A percentile compares a stretch with the other conserved stretches of the same genome.
phyloP scores from a whole-genome alignment of 164 flowering plant genomes.

The Umbellularia californica region DNA sequence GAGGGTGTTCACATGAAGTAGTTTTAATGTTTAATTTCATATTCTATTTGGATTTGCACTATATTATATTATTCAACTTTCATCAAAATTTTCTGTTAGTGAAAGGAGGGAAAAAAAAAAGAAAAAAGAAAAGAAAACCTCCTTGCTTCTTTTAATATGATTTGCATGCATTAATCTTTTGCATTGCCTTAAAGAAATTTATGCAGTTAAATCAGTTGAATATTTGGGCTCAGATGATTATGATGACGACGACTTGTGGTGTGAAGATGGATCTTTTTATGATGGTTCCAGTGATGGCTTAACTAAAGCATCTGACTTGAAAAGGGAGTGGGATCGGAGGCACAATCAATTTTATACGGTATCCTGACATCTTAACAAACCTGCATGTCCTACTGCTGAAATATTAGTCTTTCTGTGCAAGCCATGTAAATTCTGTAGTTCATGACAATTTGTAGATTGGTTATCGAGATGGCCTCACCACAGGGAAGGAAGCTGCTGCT shows the following conservation, averaged over 20 bases:
- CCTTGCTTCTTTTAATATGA: not conserved
- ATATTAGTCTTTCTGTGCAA: too few relatives aligned
- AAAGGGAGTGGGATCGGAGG: constrained; percentile 66
- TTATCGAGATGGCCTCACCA: constrained; percentile 77
- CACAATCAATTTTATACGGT: constrained; percentile 59
- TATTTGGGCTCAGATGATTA: constrained; percentile 22
- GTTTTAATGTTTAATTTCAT: not conserved
- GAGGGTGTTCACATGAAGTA: not conserved
- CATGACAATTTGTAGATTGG: constrained; percentile 45
- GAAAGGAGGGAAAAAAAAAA: not conserved
- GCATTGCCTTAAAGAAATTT: not conserved
- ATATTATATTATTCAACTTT: too few relatives aligned
- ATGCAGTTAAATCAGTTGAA: not conserved
- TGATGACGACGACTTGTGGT: constrained; percentile 31
- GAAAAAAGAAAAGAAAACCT: not conserved
- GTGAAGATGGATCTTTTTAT: constrained; percentile 40
- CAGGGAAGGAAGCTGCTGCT: constrained; percentile 76
- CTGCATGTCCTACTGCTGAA: not conserved
- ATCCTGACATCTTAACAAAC: constrained; percentile 14
- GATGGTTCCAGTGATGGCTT: constrained; percentile 29
- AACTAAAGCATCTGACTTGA: constrained; percentile 38
- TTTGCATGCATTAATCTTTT: not conserved
- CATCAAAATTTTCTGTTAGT: not conserved
- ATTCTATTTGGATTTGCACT: too few relatives aligned
- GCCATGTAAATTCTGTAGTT: constrained; percentile 3